phyloP scores from a whole-genome alignment of 306 rosid genomes.

The Senna siamea region DNA sequence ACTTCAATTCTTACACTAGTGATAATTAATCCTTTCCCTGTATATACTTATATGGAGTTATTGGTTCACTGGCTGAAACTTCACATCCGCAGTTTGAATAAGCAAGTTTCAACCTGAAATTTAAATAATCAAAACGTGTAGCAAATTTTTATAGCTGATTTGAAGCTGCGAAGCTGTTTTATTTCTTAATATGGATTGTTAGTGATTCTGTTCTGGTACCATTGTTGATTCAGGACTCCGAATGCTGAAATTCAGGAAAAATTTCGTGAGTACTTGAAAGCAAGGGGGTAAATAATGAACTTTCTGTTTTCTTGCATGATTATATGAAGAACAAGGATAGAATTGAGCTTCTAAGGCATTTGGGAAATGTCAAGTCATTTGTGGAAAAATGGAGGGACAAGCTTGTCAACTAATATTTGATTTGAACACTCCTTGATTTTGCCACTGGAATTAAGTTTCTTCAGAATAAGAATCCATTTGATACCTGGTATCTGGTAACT shows the following conservation, averaged over 20 bases:
- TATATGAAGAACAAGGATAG: conserved; percentile 86
- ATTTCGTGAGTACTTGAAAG: conserved; percentile 59
- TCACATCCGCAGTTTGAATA: neutral
- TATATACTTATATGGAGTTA: too few species aligned
- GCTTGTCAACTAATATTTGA: conserved; percentile 2
- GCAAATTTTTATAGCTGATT: neutral
- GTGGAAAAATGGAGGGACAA: conserved; percentile 52
- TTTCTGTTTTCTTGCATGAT: conserved; percentile 68
- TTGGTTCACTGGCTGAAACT: too few species aligned
- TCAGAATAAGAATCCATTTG: neutral
- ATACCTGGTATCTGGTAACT: neutral
- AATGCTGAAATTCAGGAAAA: conserved; percentile 52
- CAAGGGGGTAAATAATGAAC: conserved; percentile 67
- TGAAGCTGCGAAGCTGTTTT: conserved; percentile 29
- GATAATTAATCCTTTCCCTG: too few species aligned
- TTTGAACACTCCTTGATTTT: neutral
- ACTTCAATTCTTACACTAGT: too few species aligned
- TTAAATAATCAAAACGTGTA: neutral
- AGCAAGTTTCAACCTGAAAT: conserved; percentile 3
- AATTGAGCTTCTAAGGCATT: conserved; percentile 72
- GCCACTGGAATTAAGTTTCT: neutral
- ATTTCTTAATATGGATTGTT: conserved; percentile 13
- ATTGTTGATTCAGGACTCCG: conserved; percentile 57
- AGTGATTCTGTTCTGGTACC: conserved; percentile 26
- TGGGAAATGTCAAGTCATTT: conserved; percentile 60